Conservation (phyloP, 2,329 filamentous ascomycete genomes). For the Hymenoscyphus albidus region DNA sequence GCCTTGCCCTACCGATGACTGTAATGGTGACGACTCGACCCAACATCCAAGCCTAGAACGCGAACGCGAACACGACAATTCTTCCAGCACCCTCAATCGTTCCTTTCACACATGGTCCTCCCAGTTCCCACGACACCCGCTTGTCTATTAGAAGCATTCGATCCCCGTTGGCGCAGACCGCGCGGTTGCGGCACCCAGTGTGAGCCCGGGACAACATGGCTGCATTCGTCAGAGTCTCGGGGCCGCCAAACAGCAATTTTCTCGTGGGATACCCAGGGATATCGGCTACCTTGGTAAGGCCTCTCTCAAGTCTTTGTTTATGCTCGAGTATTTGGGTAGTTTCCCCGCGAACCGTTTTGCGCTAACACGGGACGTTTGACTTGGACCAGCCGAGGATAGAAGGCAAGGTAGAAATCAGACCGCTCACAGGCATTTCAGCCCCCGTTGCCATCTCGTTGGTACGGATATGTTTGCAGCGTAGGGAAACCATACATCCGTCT, state of each 20-base stretch:
- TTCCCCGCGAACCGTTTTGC: constrained; percentile 23
- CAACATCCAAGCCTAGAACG: neutral
- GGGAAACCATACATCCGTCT: constrained; percentile 94
- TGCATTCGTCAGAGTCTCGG: constrained; percentile 91
- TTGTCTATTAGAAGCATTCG: constrained; percentile 14
- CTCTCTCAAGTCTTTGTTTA: neutral
- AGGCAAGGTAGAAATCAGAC: constrained; percentile 94
- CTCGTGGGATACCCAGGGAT: constrained; percentile 97
- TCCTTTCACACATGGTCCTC: constrained; percentile 20
- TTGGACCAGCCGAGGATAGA: constrained; percentile 84
- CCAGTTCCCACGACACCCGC: constrained; percentile 15
- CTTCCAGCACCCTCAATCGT: constrained; percentile 10
- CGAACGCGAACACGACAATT: constrained; percentile 22
- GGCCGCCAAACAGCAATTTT: constrained; percentile 94
- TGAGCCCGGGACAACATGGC: constrained; percentile 49
- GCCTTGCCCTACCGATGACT: constrained; percentile 25
- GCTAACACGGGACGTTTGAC: neutral
- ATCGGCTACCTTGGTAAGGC: constrained; percentile 87
- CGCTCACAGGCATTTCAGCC: constrained; percentile 77
- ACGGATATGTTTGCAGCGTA: constrained; percentile 86
- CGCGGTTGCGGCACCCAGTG: constrained; percentile 31
- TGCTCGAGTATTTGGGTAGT: neutral
- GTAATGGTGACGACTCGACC: constrained; percentile 7
- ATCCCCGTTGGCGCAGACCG: constrained; percentile 26
- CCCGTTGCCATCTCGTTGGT: constrained; percentile 90